These are phyloP conservation scores for Talaromyces sp. DNA, from an alignment of 2,329 filamentous ascomycete genomes.

Conservation along the genomic window DNA sequence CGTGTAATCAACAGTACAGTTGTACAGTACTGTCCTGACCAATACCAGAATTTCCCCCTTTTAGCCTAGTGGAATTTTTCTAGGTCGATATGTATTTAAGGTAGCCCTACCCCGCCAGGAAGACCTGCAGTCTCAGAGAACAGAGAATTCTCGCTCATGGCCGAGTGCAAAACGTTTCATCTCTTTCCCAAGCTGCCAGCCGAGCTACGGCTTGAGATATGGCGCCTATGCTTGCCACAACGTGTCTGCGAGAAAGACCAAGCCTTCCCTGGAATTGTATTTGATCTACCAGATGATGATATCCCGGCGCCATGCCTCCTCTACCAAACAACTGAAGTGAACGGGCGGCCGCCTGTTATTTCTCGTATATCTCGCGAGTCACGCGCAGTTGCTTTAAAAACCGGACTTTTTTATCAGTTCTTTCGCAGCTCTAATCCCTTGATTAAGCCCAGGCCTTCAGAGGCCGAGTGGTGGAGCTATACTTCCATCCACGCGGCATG, in stretches of 20 bases:
- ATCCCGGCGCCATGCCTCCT: neutral
- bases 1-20: no score
- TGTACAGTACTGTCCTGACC: no score
- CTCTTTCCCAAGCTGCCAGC: conserved; percentile 1
- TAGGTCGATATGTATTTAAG: no score
- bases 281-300: neutral
- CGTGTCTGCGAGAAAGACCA: neutral
- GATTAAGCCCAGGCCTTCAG: neutral
- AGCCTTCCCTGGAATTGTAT: neutral
- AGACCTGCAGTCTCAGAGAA: neutral
- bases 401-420: neutral
- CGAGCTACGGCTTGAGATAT: conserved; percentile 1
- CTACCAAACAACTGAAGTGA: neutral
- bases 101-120: neutral
- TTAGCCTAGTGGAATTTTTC: no score
- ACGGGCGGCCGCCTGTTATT: conserved; percentile 3
- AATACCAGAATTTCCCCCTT: no score
- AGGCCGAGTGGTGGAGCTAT: neutral
- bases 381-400: neutral
- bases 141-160: neutral
- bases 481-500: neutral
- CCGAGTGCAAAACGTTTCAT: neutral
- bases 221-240: conserved; percentile 3
- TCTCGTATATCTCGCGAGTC: conserved; percentile 4
- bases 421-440: neutral